phyloP scores from a whole-genome alignment of 2,329 filamentous ascomycete species.

The Teratosphaeria gauchensis region DNA sequence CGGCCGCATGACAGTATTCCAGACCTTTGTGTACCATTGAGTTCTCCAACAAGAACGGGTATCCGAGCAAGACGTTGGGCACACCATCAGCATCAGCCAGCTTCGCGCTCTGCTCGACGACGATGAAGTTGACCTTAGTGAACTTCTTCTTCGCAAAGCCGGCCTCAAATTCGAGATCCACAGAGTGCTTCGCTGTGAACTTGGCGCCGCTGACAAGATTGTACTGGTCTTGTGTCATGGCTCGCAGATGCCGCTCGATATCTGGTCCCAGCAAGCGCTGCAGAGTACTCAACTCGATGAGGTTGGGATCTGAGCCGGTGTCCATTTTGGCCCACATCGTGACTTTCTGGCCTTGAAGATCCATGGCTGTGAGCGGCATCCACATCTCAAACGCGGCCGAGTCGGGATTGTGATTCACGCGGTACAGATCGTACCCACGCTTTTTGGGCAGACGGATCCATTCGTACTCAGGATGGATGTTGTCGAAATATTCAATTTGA shows the following conservation, averaged over 20 bases:
- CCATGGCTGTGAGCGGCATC: conserved; percentile 10
- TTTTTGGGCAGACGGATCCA: conserved; percentile 11
- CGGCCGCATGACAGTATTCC: conserved; percentile 7
- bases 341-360: conserved; percentile 7
- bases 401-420: conserved; percentile 1
- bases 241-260: not conserved
- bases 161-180: conserved; percentile 7
- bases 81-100: conserved; percentile 6
- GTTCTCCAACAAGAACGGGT: conserved; percentile 3
- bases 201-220: conserved; percentile 8
- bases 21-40: conserved; percentile 11
- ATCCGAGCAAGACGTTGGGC: conserved; percentile 10
- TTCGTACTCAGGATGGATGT: conserved; percentile 9
- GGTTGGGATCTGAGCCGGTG: conserved; percentile 13
- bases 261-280: conserved; percentile 2
- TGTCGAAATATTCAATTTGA: conserved; percentile 5
- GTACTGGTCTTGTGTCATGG: conserved; percentile 3
- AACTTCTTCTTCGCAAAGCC: conserved; percentile 6
- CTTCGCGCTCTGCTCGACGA: conserved; percentile 6
- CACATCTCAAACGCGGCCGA: conserved; percentile 10
- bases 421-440: conserved; percentile 9
- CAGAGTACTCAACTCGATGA: conserved; percentile 12
- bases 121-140: conserved; percentile 7
- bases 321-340: conserved; percentile 17
- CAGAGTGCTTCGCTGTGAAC: conserved; percentile 8